These are phyloP conservation scores for Pterocarpus santalinus DNA, from an alignment of 306 rosid genomes.

Conservation along the genomic window DNA sequence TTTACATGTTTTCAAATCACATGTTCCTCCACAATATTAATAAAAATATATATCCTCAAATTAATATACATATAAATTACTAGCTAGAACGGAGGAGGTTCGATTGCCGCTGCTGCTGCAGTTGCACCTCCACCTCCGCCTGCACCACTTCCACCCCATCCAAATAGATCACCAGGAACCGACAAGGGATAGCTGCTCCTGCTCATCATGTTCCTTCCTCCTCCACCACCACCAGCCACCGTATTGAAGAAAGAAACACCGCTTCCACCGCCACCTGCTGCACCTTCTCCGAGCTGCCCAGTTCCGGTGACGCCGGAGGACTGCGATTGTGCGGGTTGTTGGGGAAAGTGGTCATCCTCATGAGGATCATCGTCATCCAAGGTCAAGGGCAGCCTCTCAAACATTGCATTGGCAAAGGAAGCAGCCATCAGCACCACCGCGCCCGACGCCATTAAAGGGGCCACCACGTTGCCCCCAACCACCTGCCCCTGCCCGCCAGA, in stretches of 20 bases:
- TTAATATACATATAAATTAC: neutral
- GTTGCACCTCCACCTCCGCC: neutral
- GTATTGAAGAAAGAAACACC: neutral
- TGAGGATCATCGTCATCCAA: slow-evolving; percentile 50
- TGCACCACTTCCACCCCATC: neutral
- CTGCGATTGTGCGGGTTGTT: neutral
- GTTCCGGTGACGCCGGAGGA: neutral
- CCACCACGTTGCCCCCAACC: slow-evolving; percentile 66
- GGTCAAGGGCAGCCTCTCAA: slow-evolving; percentile 57
- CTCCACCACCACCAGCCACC: neutral
- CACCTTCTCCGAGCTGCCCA: neutral
- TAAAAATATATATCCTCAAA: neutral
- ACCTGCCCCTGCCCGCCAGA: slow-evolving; percentile 73
- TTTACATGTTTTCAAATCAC: neutral
- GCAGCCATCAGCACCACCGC: slow-evolving; percentile 66
- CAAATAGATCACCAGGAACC: neutral
- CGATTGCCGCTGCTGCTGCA: neutral
- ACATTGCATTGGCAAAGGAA: slow-evolving; percentile 58
- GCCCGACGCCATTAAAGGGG: slow-evolving; percentile 61
- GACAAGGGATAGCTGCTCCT: slow-evolving; percentile 1
- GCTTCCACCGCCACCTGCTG: neutral
- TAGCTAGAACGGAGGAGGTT: slow-evolving; percentile 17
- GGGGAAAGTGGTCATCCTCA: neutral
- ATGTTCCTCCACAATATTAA: neutral
- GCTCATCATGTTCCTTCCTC: slow-evolving; percentile 5